A percentile compares a stretch with the other conserved stretches of the same genome.
These are phyloP conservation scores for Trypethelium eluteriae DNA, from an alignment of 495 filamentous ascomycete species.

Conservation along the genomic window DNA sequence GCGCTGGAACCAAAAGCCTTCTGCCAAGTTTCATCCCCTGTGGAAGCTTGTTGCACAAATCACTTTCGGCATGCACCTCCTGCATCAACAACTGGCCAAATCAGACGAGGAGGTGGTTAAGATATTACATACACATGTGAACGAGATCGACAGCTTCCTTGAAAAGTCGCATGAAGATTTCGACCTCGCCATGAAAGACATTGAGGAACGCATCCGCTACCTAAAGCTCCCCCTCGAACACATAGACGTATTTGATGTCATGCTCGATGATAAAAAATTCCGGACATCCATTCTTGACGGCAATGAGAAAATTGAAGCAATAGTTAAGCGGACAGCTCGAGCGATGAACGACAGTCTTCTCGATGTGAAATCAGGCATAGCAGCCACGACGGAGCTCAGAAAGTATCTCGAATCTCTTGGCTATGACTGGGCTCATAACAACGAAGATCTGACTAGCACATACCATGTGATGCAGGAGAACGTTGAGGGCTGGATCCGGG, in stretches of 20 bases:
- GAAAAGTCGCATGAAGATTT: constrained; percentile 81
- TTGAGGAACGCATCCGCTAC: constrained; percentile 71
- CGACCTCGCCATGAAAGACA: constrained; percentile 66
- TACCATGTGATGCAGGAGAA: constrained; percentile 36
- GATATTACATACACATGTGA: constrained; percentile 85
- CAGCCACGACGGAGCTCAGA: constrained; percentile 67
- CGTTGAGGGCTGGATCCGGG: constrained; percentile 33
- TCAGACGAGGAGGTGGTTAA: constrained; percentile 77
- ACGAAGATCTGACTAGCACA: constrained; percentile 28
- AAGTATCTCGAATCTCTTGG: constrained; percentile 61
- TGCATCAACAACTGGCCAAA: constrained; percentile 78
- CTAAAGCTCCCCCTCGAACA: constrained; percentile 80
- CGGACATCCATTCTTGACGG: constrained; percentile 72
- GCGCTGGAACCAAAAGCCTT: constrained; percentile 63
- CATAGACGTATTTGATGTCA: constrained; percentile 73
- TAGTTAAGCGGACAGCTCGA: constrained; percentile 65
- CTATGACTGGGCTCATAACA: constrained; percentile 41
- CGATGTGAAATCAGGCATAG: constrained; percentile 70
- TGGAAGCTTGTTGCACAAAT: constrained; percentile 89
- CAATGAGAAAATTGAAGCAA: constrained; percentile 86
- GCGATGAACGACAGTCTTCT: constrained; percentile 66
- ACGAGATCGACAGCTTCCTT: constrained; percentile 86
- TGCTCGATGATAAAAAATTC: constrained; percentile 78
- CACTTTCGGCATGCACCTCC: constrained; percentile 82
- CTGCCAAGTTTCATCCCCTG: constrained; percentile 70